Evolutionary conservation across 768 basidiomycete species (phyloP).

Genomic region (Coprinellus micaceus): DNA sequence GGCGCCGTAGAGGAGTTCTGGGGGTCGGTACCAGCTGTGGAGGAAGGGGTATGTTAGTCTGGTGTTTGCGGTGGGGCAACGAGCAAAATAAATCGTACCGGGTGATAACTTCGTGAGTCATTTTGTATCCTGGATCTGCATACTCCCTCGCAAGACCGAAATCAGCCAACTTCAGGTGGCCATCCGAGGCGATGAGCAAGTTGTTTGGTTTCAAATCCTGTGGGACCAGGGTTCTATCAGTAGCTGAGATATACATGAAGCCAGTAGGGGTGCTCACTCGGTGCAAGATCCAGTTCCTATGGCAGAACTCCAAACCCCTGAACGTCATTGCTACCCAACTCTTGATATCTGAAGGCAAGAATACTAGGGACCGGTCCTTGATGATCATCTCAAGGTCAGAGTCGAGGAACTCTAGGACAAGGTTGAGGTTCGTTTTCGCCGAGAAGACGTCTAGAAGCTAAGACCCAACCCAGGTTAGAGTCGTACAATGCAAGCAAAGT

Average conservation of each 20-base stretch:
- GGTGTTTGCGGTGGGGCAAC: not conserved
- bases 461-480: not conserved
- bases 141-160: slow-evolving; percentile 97
- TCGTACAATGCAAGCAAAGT: not conserved
- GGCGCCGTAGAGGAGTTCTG: slow-evolving; percentile 89
- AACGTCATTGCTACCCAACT: slow-evolving; percentile 99
- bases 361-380: slow-evolving; percentile 87
- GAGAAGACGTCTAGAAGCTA: slow-evolving; percentile 98
- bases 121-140: slow-evolving; percentile 90
- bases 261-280: slow-evolving; percentile 49
- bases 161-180: slow-evolving; percentile 95
- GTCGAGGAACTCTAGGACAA: slow-evolving; percentile 94
- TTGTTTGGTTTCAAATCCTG: slow-evolving; percentile 99
- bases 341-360: slow-evolving; percentile 94
- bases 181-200: slow-evolving; percentile 85
- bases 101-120: slow-evolving; percentile 99
- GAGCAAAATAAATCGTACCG: slow-evolving; percentile 48
- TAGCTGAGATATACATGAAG: not conserved
- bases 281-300: slow-evolving; percentile 90
- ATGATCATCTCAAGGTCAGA: slow-evolving; percentile 97
- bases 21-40: slow-evolving; percentile 93
- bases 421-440: slow-evolving; percentile 92
- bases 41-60: slow-evolving; percentile 3
- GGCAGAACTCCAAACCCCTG: slow-evolving; percentile 97
- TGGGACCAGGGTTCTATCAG: not conserved